Base-by-base conservation (phyloP, 371 early-diverging fungal genomes). In the Cokeromyces recurvatus region DNA sequence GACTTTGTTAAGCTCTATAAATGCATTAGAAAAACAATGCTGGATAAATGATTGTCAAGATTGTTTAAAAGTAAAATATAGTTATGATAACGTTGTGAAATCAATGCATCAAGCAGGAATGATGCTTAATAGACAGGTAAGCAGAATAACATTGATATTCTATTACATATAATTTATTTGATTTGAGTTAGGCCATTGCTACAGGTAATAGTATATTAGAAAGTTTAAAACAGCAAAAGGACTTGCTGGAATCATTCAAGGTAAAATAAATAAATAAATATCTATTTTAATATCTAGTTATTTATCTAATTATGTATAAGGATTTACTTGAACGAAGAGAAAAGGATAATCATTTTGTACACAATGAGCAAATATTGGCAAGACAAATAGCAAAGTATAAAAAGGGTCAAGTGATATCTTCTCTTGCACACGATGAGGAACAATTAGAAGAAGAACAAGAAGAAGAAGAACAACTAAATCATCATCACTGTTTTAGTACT, bases 221-320 rank as follows among this genome's bases (percentile, higher is more conserved):
- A 32, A 68, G 73, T 48, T 44, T 89, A 45, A 86, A 84, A 46
- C 68, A 76, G 8, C 78, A 86, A 40, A 72, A 82, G 0, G 87
- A 88, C 53, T 34, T 84, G 7, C 55, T 85, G 14, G 70, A 81
- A 3, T 77, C 86, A 14, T 74, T 82, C 51, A 68, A 62, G 64
- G 85, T 83, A 52, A 15, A 16, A 2, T 65, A 69, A 20, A 62
- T 69, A 4, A n/a, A n/a, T n/a, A n/a, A n/a, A n/a, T n/a, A n/a
- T n/a, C n/a, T n/a, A n/a, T n/a, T n/a, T n/a, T n/a, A n/a, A n/a
- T n/a, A n/a, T n/a, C n/a, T n/a, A n/a, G n/a, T n/a, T n/a, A n/a
- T n/a, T n/a, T n/a, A n/a, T n/a, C n/a, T n/a, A n/a, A n/a, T n/a
- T n/a, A n/a, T n/a, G n/a, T n/a, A n/a, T n/a, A n/a, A 44, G 32